A percentile compares a stretch with the other conserved stretches of the same genome.
These are phyloP conservation scores for Hypsizygus marmoreus DNA, from an alignment of 768 basidiomycete species.

Conservation along the genomic window DNA sequence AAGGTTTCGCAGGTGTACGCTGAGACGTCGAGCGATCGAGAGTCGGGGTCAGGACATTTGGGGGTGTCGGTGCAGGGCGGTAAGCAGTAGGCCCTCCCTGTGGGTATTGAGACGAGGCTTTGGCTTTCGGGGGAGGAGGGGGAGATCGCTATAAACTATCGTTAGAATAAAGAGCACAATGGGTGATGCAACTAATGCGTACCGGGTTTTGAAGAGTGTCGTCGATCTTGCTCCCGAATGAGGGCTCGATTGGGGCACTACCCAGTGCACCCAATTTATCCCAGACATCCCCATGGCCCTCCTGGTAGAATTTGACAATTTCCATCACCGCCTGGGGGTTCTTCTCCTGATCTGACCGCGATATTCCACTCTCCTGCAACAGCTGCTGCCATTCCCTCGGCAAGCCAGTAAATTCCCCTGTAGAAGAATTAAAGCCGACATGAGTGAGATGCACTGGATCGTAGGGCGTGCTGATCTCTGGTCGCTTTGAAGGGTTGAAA, in stretches of 20 bases:
- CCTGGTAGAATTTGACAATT: constrained; percentile 98
- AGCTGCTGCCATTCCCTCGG: constrained; percentile 99
- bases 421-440: constrained; percentile 98
- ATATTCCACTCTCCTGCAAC: constrained; percentile 93
- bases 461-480: constrained; percentile 96
- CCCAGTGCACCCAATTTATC: constrained; percentile 77
- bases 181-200: constrained; percentile 28
- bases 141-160: constrained; percentile 45
- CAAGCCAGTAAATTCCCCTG: constrained; percentile 96
- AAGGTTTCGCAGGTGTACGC: constrained; percentile 61
- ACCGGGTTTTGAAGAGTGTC: constrained; percentile 61
- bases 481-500: constrained; percentile 73
- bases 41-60: constrained; percentile 59
- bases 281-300: constrained; percentile 80
- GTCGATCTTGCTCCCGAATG: constrained; percentile 39
- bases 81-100: constrained; percentile 55
- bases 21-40: constrained; percentile 90
- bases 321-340: constrained; percentile 98
- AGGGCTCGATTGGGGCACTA: constrained; percentile 19
- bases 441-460: constrained; percentile 99
- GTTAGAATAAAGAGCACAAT: constrained; percentile 9
- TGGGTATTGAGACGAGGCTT: constrained; percentile 27
- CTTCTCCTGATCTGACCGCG: constrained; percentile 91
- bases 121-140: constrained; percentile 52
- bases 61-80: constrained; percentile 78